Evolutionary conservation across 257 asterid genomes (phyloP), one percentile per base, ranked within the genome.

Genomic region (Asclepias syriaca): DNA sequence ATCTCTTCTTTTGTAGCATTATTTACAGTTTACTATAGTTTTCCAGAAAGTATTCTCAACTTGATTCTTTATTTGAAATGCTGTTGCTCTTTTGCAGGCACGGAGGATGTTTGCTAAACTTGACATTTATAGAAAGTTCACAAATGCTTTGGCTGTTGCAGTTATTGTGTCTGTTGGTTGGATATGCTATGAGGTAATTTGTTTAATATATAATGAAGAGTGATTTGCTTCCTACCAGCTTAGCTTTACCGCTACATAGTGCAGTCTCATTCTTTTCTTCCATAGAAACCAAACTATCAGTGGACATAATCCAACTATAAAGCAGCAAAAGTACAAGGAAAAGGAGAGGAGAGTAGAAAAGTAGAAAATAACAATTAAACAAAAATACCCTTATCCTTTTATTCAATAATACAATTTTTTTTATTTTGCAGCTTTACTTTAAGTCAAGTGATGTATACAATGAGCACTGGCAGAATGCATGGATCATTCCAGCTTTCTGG

Each of bases 401-500:
- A 15, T 32, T 10, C 22, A 21, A 65, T 68, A 12, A 48, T 75
- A 8, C 58, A 40, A 24, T 60, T 72, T 49, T 49, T 46, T 72
- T 27, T 0, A 16, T 43, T 85, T 69, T 83, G 83, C 89, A 94
- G 99, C 95, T 94, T 14, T 90, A 94, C 85, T 91, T 91, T 86
- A 94, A 91, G 83, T 87, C 99, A 13, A 88, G 77, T 58, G 99
- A 94, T 77, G 80, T 81, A 56, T 91, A 91, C 90, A 94, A 91
- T 71, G 98, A 94, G 91, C 92, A 73, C 24, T 94, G 99, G 99
- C 90, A 79, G 81, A 94, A 86, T 74, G 99, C 98, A 54, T 94
- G 99, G 99, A 83, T 94, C 81, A 90, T 94, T 78, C 93, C 98
- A 61, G 99, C 96, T 76, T 91, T 94, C 80, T 94, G 99, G 99